Base-by-base conservation (phyloP, 345 rosid genomes). In the Reutealis trisperma region DNA sequence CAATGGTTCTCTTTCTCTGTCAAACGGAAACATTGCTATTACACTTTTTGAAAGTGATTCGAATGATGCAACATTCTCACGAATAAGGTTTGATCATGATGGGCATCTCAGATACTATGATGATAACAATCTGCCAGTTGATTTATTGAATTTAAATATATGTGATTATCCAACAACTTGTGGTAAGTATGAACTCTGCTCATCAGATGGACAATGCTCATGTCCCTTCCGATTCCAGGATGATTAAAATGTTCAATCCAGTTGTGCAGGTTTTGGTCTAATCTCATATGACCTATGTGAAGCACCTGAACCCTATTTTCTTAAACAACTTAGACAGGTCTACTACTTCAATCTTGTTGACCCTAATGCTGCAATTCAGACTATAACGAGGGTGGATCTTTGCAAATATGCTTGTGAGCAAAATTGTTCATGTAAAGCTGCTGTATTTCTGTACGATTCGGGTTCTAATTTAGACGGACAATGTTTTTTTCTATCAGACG, bases 81-180 rank as follows among this genome's bases (percentile, higher is more conserved):
- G 30, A 27, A 27, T 70, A 16, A 70, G 54, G 54, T 54, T 52
- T 11, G 62, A 70, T 52, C 3, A 24, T 9, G 62, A 70, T 70
- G 73, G 73, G 25, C 73, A 70, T 70, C 24, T 70, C 41, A 70
- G n/a, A 30, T 6, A 52, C 32, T 70, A 52, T 70, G 61, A 32
- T 18, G 61, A 14, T 7, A 25, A 27, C 6, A 15, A 30, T 1
- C 21, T 44, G 41, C 15, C 72, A 4, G 4, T 25, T 24, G 42
- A 69, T 51, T 2, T 69, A 5, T 24, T 25, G 72, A 30, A 49
- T 27, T 27, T 27, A 27, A 27, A 27, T 27, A 27, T 27, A 51
- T 69, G 62, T 54, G 62, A 19, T 51, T 70, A 70, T 19, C 73
- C 73, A 52, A 70, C 61, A 18, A 0, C n/a, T 19, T 70, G 62